Evolutionary conservation across 805 yeast species (phyloP), one percentile per base, ranked within the genome.

Genomic region (Wickerhamiella spandovensis): DNA sequence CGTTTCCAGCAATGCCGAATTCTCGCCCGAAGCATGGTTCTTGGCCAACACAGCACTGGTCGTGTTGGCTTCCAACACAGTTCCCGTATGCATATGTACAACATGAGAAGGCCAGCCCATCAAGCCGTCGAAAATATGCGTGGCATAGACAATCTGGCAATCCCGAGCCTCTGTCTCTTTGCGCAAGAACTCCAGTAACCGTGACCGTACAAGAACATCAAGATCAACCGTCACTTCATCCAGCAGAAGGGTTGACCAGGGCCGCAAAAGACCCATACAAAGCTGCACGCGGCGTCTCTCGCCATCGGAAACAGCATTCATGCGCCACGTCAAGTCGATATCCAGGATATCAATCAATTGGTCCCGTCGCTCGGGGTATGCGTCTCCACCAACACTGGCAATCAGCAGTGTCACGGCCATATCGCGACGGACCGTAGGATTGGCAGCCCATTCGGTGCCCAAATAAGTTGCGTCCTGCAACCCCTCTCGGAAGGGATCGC

Each of bases 391-490:
- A 50, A 92, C 78, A 22, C 94, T 81, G 15, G 81, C 74, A 46
- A 92, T 75, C 52, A 92, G 70, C 32, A 83, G 77, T 18, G 81
- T 72, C 9, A 92, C 97, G 0, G 95, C 88, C 49, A 92, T 85
- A 64, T 92, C 98, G 54, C 96, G 73, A 59, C 89, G 81, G 7
- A 90, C 92, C 47, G 89, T 80, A 18, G 86, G 84, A 67, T 88
- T 92, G 50, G 84, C 77, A 5, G 95, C 95, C 98, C 98, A 92
- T 62, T 92, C 98, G 0, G 97, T 92, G 3, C 98, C 98, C 43
- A 92, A 68, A 62, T 90, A 90, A 0, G 95, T 84, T 24, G 71
- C 64, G 13, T 68, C 70, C 8, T 58, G 58, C 44, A 70, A 61
- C 50, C 74, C 71, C 17, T 75, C 75, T n/a, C 85, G 70, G 67